Evolutionary conservation across 2,329 filamentous ascomycete species (phyloP), one percentile per base, ranked within the genome.

Genomic region (Orbilia blumenaviensis): DNA sequence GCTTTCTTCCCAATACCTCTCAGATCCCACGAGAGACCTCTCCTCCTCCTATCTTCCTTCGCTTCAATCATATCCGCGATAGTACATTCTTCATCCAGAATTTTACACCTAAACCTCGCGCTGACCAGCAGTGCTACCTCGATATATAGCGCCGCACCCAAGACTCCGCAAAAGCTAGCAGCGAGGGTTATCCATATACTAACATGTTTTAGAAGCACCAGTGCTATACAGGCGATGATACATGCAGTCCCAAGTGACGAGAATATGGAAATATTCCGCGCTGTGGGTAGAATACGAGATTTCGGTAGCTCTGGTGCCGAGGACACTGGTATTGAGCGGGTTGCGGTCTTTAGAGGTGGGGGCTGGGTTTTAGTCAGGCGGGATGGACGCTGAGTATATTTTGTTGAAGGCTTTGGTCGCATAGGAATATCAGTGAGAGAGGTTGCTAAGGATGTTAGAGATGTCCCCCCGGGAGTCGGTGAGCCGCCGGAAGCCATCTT

Each of bases 261-360:
- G 36, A 75, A 75, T 62, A 75, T 68, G 9, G 63, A 63, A 52
- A 75, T 68, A 42, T 75, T 75, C n/a, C 71, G 71, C 27, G 54
- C 46, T 8, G 71, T 75, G 16, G 71, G 71, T 5, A 75, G 71
- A 18, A 75, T 58, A 7, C 71, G 63, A 14, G 71, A 68, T 29
- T 75, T 75, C 1, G 63, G 71, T 14, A 75, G 46, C 5, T 75
- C 71, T 0, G 44, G 38, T 8, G 23, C 36, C 0, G 63, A 68
- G 12, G 62, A 68, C 50, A 75, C 56, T 0, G 71, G 63, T 38
- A 75, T 63, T 29, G 54, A 48, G 6, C 71, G 71, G 38, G 46
- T 68, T n/a, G 42, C 50, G 12, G 64, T 58, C 8, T 58, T 63
- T 21, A 32, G 14, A n/a, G 41, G 44, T 44, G 56, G 2, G 27